Percentiles rank a stretch among this genome's conserved stretches.
Evolutionary conservation across 2,329 filamentous ascomycete genomes (phyloP).

Genomic region (Zasmidium cellare): DNA sequence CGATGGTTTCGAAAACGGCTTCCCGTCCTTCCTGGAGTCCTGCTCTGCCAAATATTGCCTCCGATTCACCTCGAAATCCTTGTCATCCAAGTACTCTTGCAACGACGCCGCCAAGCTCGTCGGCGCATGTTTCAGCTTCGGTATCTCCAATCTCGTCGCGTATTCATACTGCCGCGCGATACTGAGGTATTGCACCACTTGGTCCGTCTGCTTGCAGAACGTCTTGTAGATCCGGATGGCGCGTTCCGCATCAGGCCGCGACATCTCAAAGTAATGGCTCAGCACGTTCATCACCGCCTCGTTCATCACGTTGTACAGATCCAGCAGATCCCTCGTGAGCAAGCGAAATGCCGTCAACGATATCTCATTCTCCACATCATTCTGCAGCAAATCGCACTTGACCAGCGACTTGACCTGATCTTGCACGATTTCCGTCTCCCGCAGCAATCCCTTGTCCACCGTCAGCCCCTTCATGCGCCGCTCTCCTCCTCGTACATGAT

Average conservation of each 20-base stretch:
- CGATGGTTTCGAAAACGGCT: slow-evolving; percentile 35
- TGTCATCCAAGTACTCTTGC: slow-evolving; percentile 91
- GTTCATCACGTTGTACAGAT: slow-evolving; percentile 92
- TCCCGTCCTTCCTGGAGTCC: slow-evolving; percentile 63
- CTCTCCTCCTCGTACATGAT: slow-evolving; percentile 84
- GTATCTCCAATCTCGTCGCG: slow-evolving; percentile 88
- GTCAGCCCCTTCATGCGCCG: slow-evolving; percentile 79
- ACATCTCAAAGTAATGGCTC: slow-evolving; percentile 98
- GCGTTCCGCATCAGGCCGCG: slow-evolving; percentile 85
- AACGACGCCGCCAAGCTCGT: slow-evolving; percentile 86
- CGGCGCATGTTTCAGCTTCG: slow-evolving; percentile 94
- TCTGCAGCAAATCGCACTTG: slow-evolving; percentile 85
- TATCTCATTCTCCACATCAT: slow-evolving; percentile 94
- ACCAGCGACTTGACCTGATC: slow-evolving; percentile 81
- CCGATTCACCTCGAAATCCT: slow-evolving; percentile 91
- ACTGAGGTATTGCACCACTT: slow-evolving; percentile 85
- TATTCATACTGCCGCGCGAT: slow-evolving; percentile 88
- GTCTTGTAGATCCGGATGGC: slow-evolving; percentile 89
- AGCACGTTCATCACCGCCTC: slow-evolving; percentile 96
- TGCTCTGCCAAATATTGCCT: slow-evolving; percentile 89
- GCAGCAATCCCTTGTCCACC: slow-evolving; percentile 86
- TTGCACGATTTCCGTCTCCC: slow-evolving; percentile 90
- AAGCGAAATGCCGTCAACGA: slow-evolving; percentile 90
- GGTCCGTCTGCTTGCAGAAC: slow-evolving; percentile 89
- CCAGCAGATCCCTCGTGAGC: slow-evolving; percentile 83